Evolutionary conservation across 768 basidiomycete genomes (phyloP), one percentile per base, ranked within the genome.

Genomic region (Calvatia gigantea): DNA sequence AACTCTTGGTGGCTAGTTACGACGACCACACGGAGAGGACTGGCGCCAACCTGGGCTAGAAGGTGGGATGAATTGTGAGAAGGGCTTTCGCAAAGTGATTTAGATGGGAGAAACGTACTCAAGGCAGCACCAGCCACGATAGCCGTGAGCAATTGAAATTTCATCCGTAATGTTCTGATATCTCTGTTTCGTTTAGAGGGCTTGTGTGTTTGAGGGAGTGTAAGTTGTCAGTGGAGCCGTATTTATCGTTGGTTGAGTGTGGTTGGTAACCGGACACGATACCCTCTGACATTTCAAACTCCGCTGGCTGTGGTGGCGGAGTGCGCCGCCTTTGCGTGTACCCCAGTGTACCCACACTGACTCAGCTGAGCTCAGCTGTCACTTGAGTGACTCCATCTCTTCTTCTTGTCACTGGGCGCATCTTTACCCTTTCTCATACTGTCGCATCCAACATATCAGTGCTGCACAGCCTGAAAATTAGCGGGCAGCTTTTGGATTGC

Each of bases 11-110:
- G 53, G 50, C 60, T 64, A 1, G 65, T 61, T 12, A 70, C 60
- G n/a, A 71, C 66, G 15, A 83, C 60, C 38, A 85, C 70, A 19
- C 80, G 72, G 57, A 86, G 66, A 44, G 84, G 82, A 58, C 72
- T 75, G 37, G 83, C 80, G 45, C 67, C 63, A 47, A 75, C 82
- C 60, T 79, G 71, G 61, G 58, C 67, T 72, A 21, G 5, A 46
- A 51, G 53, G 46, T 42, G 28, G 55, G 33, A 25, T 32, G 46
- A 41, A 28, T 53, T 17, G 33, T 45, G 17, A 43, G 25, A 12
- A 32, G 5, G 17, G 2, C 12, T 15, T 44, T 4, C 32, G 8
- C 12, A 28, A 12, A 42, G 12, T 17, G 6, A 19, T 43, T 25
- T 28, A 41, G 32, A 55, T n/a, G 27, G 46, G 12, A 17, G 6